Base-by-base conservation (phyloP, 176 grass and related monocot species). In the Oryza glumipatula region DNA sequence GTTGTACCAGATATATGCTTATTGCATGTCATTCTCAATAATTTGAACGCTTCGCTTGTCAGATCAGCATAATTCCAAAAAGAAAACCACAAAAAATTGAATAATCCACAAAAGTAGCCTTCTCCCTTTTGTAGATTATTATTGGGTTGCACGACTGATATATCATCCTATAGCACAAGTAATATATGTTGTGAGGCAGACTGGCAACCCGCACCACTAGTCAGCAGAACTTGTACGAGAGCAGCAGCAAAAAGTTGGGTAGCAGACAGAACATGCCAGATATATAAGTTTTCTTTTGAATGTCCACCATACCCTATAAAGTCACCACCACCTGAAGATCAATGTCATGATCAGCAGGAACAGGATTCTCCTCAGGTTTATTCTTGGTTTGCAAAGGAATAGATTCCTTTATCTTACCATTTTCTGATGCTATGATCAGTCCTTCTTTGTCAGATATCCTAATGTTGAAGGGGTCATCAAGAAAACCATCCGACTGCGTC, bases 331-430 rank as follows among this genome's bases (percentile, higher is more conserved):
- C 65, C 58, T 90, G 87, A 80, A 86, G 41, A 79, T 73, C 90
- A 88, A 86, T 52, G 8, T 88, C 82, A 88, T 68, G 70, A 74
- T 86, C 69, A 68, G 84, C 77, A 83, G 85, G 80, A 38, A 83
- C 36, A 76, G 71, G 22, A 32, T 82, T 85, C 52, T 84, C 85
- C 65, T 83, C 78, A 8, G 84, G 46, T 47, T 56, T 76, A 51
- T 64, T 47, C 41, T 86, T 84, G 28, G 84, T 72, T 16, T 77
- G 87, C 67, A 89, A 73, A 82, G 64, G 76, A 66, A 73, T 51
- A 49, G 82, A 85, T 65, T 82, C 85, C 51, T 90, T 80, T 52
- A 78, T 35, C 65, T 76, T 73, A 74, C 44, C 86, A 87, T 24
- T 79, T 86, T 84, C 72, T 26, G 70, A 74, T 51, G 72, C 33